These are phyloP conservation scores for Candida mattraensis DNA, from an alignment of 805 yeast species.

Conservation along the genomic window DNA sequence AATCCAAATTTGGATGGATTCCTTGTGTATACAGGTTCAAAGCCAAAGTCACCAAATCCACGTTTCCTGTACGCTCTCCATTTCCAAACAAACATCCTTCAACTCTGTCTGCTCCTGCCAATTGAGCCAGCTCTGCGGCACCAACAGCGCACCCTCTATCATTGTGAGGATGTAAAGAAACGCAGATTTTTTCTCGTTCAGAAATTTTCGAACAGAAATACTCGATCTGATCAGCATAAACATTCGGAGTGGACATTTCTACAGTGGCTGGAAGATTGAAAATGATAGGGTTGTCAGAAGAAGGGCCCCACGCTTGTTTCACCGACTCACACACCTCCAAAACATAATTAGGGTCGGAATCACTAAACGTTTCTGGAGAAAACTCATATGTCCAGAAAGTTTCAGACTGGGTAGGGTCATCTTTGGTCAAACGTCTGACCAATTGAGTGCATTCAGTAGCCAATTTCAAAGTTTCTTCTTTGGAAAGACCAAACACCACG, in stretches of 20 bases:
- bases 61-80: conserved; percentile 86
- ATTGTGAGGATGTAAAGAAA: conserved; percentile 76
- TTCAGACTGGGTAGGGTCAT: conserved; percentile 61
- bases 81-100: conserved; percentile 83
- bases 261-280: conserved; percentile 83
- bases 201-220: conserved; percentile 65
- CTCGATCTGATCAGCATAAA: conserved; percentile 79
- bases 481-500: conserved; percentile 70
- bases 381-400: conserved; percentile 74
- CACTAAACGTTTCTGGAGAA: conserved; percentile 77
- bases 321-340: conserved; percentile 79
- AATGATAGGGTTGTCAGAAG: conserved; percentile 67
- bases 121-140: conserved; percentile 70
- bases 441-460: conserved; percentile 71
- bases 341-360: conserved; percentile 71
- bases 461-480: conserved; percentile 62
- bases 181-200: conserved; percentile 68
- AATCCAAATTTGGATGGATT: conserved; percentile 67
- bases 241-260: conserved; percentile 73
- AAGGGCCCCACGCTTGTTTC: conserved; percentile 74
- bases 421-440: conserved; percentile 69
- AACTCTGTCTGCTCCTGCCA: conserved; percentile 83
- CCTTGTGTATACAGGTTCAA: conserved; percentile 79
- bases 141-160: conserved; percentile 89
- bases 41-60: conserved; percentile 73